Evolutionary conservation across 83 land plant genomes (phyloP).

Genomic region (Larix sibirica): DNA sequence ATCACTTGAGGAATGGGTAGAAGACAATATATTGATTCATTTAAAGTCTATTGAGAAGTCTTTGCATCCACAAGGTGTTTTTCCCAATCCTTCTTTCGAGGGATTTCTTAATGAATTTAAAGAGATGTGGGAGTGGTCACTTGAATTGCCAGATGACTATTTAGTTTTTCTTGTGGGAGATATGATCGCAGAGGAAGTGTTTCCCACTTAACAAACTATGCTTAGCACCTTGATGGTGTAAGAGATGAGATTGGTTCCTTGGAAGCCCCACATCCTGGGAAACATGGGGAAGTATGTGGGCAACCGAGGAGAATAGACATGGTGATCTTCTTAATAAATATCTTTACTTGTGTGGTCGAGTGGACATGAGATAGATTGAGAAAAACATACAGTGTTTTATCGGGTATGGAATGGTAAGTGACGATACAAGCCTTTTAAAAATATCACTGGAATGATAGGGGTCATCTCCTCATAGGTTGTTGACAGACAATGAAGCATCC

Average conservation of each 20-base stretch:
- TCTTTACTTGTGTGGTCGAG: no score
- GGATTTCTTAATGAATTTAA: slow-evolving; percentile 35
- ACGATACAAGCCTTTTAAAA: no score
- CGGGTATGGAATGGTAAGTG: no score
- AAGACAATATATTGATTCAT: slow-evolving; percentile 24
- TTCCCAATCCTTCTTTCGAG: slow-evolving; percentile 38
- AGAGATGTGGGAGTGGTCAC: slow-evolving; percentile 23
- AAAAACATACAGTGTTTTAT: no score
- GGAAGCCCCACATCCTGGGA: no score
- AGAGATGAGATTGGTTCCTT: no score
- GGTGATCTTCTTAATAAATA: slow-evolving; percentile 30
- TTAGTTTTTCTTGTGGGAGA: slow-evolving; percentile 29
- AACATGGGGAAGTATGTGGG: no score
- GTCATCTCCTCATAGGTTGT: no score
- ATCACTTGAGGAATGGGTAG: slow-evolving; percentile 50
- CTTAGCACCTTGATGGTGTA: no score
- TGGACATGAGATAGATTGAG: no score
- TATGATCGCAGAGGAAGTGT: slow-evolving; percentile 30
- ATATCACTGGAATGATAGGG: no score
- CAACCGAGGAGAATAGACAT: slow-evolving; percentile 42
- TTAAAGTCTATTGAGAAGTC: slow-evolving; percentile 48
- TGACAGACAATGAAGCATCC: no score
- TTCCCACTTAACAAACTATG: slow-evolving; percentile 24
- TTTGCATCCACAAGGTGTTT: slow-evolving; percentile 51
- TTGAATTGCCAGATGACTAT: slow-evolving; percentile 24